A percentile compares a stretch with the other conserved stretches of the same genome.
Conservation (phyloP, 2,329 filamentous ascomycete genomes). For the Diaporthe vaccinii region DNA sequence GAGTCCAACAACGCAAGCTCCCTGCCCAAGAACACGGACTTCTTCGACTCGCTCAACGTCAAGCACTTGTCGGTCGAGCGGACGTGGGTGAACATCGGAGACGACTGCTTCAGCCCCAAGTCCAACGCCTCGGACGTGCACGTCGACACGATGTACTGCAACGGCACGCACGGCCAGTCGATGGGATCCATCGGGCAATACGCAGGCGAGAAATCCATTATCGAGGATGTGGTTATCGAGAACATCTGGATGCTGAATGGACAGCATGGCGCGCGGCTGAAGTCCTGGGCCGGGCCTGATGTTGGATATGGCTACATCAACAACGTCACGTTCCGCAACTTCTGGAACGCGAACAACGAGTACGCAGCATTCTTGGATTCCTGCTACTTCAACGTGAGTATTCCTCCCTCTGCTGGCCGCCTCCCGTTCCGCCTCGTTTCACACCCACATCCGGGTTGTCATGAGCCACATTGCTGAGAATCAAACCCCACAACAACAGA, state of each 20-base stretch:
- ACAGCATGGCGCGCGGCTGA: conserved; percentile 69
- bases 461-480: not conserved
- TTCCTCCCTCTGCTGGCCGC: not conserved
- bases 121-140: conserved; percentile 70
- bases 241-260: conserved; percentile 68
- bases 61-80: conserved; percentile 65
- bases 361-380: conserved; percentile 70
- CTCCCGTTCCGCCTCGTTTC: not conserved
- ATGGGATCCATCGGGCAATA: conserved; percentile 73
- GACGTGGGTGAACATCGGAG: conserved; percentile 66
- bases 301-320: conserved; percentile 72
- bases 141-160: conserved; percentile 72
- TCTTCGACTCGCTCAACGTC: conserved; percentile 72
- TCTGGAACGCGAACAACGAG: conserved; percentile 71
- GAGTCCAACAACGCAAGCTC: conserved; percentile 59
- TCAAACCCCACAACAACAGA: conserved; percentile 43
- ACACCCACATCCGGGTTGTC: not conserved
- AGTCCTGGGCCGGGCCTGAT: conserved; percentile 70
- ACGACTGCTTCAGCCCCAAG: conserved; percentile 74
- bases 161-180: conserved; percentile 67
- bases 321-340: conserved; percentile 73
- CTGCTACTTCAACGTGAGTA: conserved; percentile 71
- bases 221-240: conserved; percentile 70
- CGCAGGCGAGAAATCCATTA: conserved; percentile 65
- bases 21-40: conserved; percentile 72